Evolutionary conservation across 2,329 filamentous ascomycete genomes (phyloP), one percentile per base, ranked within the genome.

Genomic region (Metarhizium album): DNA sequence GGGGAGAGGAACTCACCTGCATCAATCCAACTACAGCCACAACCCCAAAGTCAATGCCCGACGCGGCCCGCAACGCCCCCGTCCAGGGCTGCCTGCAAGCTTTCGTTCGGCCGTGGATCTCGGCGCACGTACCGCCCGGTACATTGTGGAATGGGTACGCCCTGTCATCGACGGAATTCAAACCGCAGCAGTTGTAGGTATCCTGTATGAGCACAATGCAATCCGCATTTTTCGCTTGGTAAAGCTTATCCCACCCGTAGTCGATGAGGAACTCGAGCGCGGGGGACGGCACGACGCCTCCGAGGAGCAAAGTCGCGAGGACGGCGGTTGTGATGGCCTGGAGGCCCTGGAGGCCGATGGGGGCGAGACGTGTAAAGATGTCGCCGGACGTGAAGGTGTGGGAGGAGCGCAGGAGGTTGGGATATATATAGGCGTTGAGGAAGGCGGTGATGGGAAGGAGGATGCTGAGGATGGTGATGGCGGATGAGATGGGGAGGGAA

Each of bases 181-280:
- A 70, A 0, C 85, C 85, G 57, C 85, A 89, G 67, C 85, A 89
- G 7, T 75, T 61, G 31, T 86, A 74, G 0, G 73, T 63, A 60
- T 88, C 80, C 59, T 89, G 85, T 47, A 89, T 83, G 2, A 67
- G 64, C 42, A 73, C 69, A 51, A 88, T 75, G 2, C 71, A 63
- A 1, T 57, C 55, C 1, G 55, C 71, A 50, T 86, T 70, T 53
- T 82, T 79, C 0, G 59, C 57, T 0, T 56, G 62, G 57, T 72
- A 87, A 52, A 86, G 60, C 2, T 52, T 55, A 56, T 70, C 67
- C 84, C 84, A 88, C 38, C 62, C 64, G 3, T 68, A 67, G 8
- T 78, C 68, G n/a, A 87, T 64, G 1, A 70, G 66, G 60, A 84
- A 87, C n/a, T 69, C 58, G 7, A 67, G 54, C 1, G 56, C 42